Base-by-base conservation (phyloP, 1,139 yeast species). In the Geotrichum aggregatum region DNA sequence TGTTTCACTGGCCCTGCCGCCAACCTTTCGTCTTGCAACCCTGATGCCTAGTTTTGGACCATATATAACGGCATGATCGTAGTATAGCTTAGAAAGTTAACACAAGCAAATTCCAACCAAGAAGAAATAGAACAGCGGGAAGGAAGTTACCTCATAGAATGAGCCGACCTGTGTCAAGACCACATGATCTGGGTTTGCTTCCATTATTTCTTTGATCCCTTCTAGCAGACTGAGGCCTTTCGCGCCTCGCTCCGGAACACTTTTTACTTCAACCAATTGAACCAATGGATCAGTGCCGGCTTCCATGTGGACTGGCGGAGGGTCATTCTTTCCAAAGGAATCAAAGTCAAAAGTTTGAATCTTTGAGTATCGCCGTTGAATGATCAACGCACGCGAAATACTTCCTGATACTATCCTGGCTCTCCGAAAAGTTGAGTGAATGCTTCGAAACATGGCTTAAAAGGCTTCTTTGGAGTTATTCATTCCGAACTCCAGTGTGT, bases 161-260 rank as follows among this genome's bases (percentile, higher is more conserved):
- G 94, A 80, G 0, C 97, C 92, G 70, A 92, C 95, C 63, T 89
- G 96, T 0, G 94, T 83, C 41, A 92, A 69, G 10, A 92, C 85
- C 1, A 91, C 89, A 55, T 88, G 81, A 1, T 80, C 85, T 3
- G 83, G 81, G 60, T 80, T 74, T 41, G 66, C 61, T 43, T 76
- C 75, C 72, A 78, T 83, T 8, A 73, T 65, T 33, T 71, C 71
- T 63, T 42, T 50, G 35, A 52, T 53, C n/a, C 46, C 40, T 5
- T 54, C 55, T 28, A 54, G 40, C 22, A 54, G 40, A 6, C 31
- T 33, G 33, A 41, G 8, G 1, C 50, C 31, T 5, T 71, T 71
- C 3, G 52, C 52, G 3, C 55, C 55, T n/a, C 52, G 47, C 2
- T 42, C 44, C n/a, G 28, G 28, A 11, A 19, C 13, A 18, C 2